Evolutionary conservation across 805 yeast genomes (phyloP).

Genomic region (Candida parachauliodes): DNA sequence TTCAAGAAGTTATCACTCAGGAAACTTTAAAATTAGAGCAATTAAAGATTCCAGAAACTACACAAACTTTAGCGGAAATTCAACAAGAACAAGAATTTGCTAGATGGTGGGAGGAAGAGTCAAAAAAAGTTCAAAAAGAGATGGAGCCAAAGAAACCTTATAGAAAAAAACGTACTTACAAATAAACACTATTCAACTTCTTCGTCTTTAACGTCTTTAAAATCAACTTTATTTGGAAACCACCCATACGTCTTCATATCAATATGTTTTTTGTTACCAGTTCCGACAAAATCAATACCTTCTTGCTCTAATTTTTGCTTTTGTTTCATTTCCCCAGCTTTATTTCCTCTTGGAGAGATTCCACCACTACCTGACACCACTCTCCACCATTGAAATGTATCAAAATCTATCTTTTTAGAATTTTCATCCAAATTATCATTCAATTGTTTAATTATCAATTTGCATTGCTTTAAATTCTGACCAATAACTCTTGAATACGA

Average conservation of each 20-base stretch:
- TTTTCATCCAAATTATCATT: slow-evolving; percentile 16
- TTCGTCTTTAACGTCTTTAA: slow-evolving; percentile 4
- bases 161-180: slow-evolving; percentile 1
- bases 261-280: slow-evolving; percentile 26
- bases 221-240: slow-evolving; percentile 56
- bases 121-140: slow-evolving; percentile 55
- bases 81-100: slow-evolving; percentile 83
- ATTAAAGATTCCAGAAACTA: slow-evolving; percentile 23
- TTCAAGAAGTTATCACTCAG: slow-evolving; percentile 44
- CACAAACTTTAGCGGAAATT: slow-evolving; percentile 59
- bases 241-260: slow-evolving; percentile 55
- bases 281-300: slow-evolving; percentile 36
- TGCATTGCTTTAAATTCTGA: slow-evolving; percentile 52
- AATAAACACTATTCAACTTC: slow-evolving; percentile 1
- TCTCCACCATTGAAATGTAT: slow-evolving; percentile 77
- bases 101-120: slow-evolving; percentile 83
- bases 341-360: slow-evolving; percentile 49
- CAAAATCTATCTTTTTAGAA: slow-evolving; percentile 13
- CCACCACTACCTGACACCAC: slow-evolving; percentile 62
- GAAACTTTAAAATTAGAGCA: slow-evolving; percentile 41
- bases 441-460: slow-evolving; percentile 20
- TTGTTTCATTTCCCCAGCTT: slow-evolving; percentile 45
- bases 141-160: slow-evolving; percentile 13
- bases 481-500: slow-evolving; percentile 72
- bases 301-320: slow-evolving; percentile 44